Base-by-base conservation (phyloP, 208 protist species). In the Herpetomonas samuelpessoai region DNA sequence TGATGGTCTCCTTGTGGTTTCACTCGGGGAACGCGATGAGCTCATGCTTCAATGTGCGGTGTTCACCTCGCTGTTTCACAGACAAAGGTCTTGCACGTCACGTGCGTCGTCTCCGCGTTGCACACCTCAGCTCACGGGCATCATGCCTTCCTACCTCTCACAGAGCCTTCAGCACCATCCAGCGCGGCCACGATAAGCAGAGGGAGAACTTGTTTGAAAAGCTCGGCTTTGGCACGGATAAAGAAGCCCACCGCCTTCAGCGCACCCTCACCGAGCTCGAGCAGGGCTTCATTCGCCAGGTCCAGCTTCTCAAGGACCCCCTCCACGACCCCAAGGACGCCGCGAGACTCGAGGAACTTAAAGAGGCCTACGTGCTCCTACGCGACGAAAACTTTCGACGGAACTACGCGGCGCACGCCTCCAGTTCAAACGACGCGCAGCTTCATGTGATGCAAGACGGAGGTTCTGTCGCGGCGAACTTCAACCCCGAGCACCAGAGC, bases 391-490 rank as follows among this genome's bases (percentile, higher is more conserved):
- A 61, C 39, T 90, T 93, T 48, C 75, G 82, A 14, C 39, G 55
- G 21, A 71, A 79, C 54, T 95, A 95, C 65, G 66, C 67, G 2
- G 58, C 49, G 22, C 86, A 92, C 64, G 62, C 80, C 64, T 85
- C 78, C 68, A 63, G 59, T 41, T 93, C 89, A n/a, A 89, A 83
- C 41, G 89, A 95, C 48, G 83, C 83, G 25, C 57, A 48, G 30
- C 76, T 95, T 27, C 81, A 93, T 59, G 74, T 95, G 24, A 66
- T 84, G 30, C 70, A 78, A 41, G 83, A 93, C 27, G 86, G 86
- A 10, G 88, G 83, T 3, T 65, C 87, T 30, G 77, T 86, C 10
- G 72, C 71, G 2, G 89, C 86, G 14, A 91, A 90, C 70, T 88
- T 79, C 52, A 93, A 95, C 54, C 86, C 86, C 0, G 81, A 91